These are phyloP conservation scores for Brasenia schreberi DNA, from an alignment of 164 flowering plant genomes.

Conservation along the genomic window DNA sequence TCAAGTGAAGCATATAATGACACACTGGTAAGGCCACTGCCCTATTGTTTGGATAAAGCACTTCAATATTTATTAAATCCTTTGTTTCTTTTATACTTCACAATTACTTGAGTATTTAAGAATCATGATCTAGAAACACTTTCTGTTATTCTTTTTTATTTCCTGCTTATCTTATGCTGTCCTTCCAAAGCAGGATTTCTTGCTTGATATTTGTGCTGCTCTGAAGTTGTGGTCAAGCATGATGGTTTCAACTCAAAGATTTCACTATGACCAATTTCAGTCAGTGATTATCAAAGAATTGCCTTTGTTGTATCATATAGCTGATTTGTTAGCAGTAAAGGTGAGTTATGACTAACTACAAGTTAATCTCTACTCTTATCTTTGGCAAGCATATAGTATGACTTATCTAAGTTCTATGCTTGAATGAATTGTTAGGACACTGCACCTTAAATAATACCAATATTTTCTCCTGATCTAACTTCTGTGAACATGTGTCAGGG, in stretches of 20 bases:
- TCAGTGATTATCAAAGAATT: constrained; percentile 26
- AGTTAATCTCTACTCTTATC: too few relatives aligned
- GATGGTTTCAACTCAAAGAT: constrained; percentile 12
- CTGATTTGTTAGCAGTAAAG: constrained; percentile 75
- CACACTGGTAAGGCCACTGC: constrained; percentile 29
- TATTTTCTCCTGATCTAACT: neutral
- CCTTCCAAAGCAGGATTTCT: constrained; percentile 31
- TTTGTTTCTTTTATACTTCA: too few relatives aligned
- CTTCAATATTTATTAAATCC: constrained; percentile 4
- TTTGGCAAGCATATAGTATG: neutral
- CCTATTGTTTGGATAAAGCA: neutral
- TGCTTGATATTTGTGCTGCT: constrained; percentile 50
- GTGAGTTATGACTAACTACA: constrained; percentile 17
- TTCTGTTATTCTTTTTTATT: neutral
- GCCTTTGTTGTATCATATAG: constrained; percentile 35
- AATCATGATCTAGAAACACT: neutral
- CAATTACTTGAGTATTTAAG: too few relatives aligned
- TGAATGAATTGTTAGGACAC: too few relatives aligned
- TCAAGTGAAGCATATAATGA: constrained; percentile 53
- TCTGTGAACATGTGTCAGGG: constrained; percentile 30
- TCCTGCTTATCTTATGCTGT: neutral
- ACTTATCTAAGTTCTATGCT: neutral
- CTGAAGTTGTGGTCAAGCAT: constrained; percentile 39
- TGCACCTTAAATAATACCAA: neutral
- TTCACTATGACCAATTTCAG: constrained; percentile 15